Evolutionary conservation across 2,329 filamentous ascomycete species (phyloP), one percentile per base, ranked within the genome.

Genomic region (Amesomyces nigricolor): DNA sequence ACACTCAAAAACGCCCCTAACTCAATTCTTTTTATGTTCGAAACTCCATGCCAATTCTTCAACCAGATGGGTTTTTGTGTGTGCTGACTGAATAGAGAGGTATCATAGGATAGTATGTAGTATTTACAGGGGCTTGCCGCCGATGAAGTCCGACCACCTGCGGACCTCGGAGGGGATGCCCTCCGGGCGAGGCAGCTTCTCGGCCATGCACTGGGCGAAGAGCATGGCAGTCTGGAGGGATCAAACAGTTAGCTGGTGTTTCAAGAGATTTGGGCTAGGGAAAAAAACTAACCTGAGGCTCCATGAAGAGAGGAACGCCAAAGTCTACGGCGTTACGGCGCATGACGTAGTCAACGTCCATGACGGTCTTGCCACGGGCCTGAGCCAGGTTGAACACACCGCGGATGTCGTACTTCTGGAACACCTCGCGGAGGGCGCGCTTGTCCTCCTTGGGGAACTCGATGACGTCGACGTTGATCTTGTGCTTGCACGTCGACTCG

Each of bases 311-410:
- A 47, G 94, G 94, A 32, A 97, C 91, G 65, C 92, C 92, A 72
- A 99, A 99, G 75, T 99, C 94, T 54, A 99, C 94, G 29, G 94
- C 94, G 69, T 99, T 99, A 70, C 94, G 85, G 67, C 94, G 85
- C 92, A 97, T 97, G 55, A 99, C 91, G 67, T 99, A 99, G 77
- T 99, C 91, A 68, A 95, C 89, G 69, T 99, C 94, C 59, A 88
- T 77, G 58, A 89, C 78, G 38, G 88, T 92, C 79, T 89, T 91
- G 58, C 85, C 94, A 68, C 91, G 81, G 64, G 82, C 83, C 73
- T 87, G 84, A 57, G 92, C 91, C 66, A 99, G 77, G 78, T 97
- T 97, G 81, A 99, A 99, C 59, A 91, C 89, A 67, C 94, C 94
- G 57, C 88, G 85, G 72, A 99, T 95, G 71, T 97, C 87, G 74